Evolutionary conservation across 768 basidiomycete species (phyloP), one percentile per base, ranked within the genome.

Genomic region (Hydnum rufescens): DNA sequence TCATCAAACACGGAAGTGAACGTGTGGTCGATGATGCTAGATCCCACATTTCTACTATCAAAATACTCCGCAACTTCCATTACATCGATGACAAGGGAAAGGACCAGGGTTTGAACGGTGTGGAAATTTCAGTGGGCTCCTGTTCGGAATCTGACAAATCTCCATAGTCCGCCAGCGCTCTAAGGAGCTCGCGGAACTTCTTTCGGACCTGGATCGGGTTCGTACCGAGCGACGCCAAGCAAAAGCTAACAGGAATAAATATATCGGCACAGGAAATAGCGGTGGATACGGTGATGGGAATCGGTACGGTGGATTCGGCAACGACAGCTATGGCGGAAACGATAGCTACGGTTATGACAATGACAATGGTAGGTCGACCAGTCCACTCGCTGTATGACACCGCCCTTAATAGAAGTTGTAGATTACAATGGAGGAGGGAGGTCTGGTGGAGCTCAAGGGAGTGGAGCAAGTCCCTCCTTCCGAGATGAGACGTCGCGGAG

Each of bases 71-170:
- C 53, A 95, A 82, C 61, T 99, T 99, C 68, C 93, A 97, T 63
- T 96, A 96, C 64, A 86, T 96, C 53, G 95, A 99, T 58, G 93
- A 97, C 57, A 93, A 93, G 68, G 90, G 88, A 48, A 97, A 99
- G 64, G 95, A 99, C 61, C 88, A 99, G 65, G 95, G 95, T 4
- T 74, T 95, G 60, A 99, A 99, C 60, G 89, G 92, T 89, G 57
- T n/a, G 68, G 52, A 5, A 28, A 39, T 1, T 13, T 39, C 22
- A 13, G 36, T 39, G 13, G 13, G 13, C 22, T 13, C 4, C 26
- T 31, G 39, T 16, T n/a, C n/a, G 34, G 25, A 18, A n/a, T 39
- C 26, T 16, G 13, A 47, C n/a, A 52, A 53, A 25, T 13, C 30
- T 19, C 0, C 3, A 13, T 62, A 97, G 95, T 99, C 51, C 85